Evolutionary conservation across 2,329 filamentous ascomycete species (phyloP), one percentile per base, ranked within the genome.

Genomic region (Teratosphaeria viscida): DNA sequence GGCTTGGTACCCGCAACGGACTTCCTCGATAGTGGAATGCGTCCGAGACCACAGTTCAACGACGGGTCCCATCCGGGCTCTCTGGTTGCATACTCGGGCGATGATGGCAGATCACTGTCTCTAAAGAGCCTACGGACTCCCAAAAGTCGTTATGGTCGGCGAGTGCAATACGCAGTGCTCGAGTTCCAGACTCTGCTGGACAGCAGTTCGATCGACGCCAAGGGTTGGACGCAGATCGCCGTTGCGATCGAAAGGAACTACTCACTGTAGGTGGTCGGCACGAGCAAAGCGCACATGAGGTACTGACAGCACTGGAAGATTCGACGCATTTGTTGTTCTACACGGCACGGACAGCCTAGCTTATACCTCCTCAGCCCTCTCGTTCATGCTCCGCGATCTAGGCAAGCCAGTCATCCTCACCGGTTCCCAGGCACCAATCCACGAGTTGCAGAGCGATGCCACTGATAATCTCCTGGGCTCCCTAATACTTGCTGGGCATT

Each of bases 391-490:
- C 72, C 83, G 88, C 68, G 63, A 66, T 27, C 80, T 96, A 14
- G 91, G 90, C 56, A 96, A 96, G 77, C 90, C 92, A 1, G 89
- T 96, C 35, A 87, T 96, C 58, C 79, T 96, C 55, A 96, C 92
- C 3, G 79, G 78, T 39, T 79, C 77, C 4, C 78, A 80, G 64
- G 88, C 91, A 0, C 90, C 90, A 54, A 96, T 96, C 81, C 88
- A 94, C 67, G 86, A 92, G 62, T 82, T 95, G 29, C 91, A 96
- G 74, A 94, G 88, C 57, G 92, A 96, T 73, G 92, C 91, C 10
- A 88, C 91, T 43, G 91, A 95, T 76, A 96, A 96, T 69, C 81
- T 96, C 12, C 82, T 96, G 5, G 89, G 89, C 23, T 92, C 90
- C 1, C 81, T 96, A 69, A 90, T 96, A 70, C 87, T 96, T 59